Conservation (phyloP, 1,139 yeast genomes). For the Pichia sp. region DNA sequence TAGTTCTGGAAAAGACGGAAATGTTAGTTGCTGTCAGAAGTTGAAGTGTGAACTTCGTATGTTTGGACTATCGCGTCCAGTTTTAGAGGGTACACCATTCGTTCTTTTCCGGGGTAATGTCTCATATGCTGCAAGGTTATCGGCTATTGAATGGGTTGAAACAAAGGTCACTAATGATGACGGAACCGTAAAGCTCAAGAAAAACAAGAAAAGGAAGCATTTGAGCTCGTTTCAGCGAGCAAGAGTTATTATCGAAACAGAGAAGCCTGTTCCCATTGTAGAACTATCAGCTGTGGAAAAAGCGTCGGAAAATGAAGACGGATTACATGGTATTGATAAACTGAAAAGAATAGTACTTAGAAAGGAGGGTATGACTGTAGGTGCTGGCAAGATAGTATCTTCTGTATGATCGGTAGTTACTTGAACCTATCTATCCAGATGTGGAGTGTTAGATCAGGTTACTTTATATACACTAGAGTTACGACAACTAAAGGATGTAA, state of each 20-base stretch:
- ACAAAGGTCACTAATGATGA: constrained; percentile 10
- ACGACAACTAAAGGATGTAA: constrained; percentile 38
- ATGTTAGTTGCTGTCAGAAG: constrained; percentile 1
- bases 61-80: constrained; percentile 66
- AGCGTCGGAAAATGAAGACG: not conserved
- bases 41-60: constrained; percentile 49
- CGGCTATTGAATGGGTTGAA: constrained; percentile 16
- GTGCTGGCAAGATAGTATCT: constrained; percentile 66
- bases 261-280: constrained; percentile 9
- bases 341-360: constrained; percentile 82
- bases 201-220: constrained; percentile 58
- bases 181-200: constrained; percentile 9
- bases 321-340: constrained; percentile 29
- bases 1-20: not conserved
- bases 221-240: constrained; percentile 73
- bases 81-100: constrained; percentile 79
- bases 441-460: not conserved
- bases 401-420: not conserved
- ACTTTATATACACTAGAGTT: not conserved
- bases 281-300: not conserved
- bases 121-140: constrained; percentile 42
- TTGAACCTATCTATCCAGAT: not conserved
- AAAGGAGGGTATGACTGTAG: constrained; percentile 81
- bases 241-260: constrained; percentile 47
- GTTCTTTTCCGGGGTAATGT: constrained; percentile 78